These are phyloP conservation scores for Lachnellula cervina DNA, from an alignment of 2,329 filamentous ascomycete genomes.

Conservation along the genomic window DNA sequence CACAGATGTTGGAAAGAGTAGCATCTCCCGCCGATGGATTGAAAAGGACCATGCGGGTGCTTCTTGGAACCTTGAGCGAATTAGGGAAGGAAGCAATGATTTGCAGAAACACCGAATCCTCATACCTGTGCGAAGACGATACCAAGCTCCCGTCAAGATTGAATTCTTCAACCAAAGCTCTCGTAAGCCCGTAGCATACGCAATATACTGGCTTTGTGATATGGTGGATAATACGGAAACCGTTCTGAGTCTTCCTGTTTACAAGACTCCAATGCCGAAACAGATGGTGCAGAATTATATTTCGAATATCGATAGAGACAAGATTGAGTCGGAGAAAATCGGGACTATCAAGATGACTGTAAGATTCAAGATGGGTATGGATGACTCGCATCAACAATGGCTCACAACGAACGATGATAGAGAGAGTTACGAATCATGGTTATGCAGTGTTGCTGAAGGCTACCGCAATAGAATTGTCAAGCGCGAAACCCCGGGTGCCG, in stretches of 20 bases:
- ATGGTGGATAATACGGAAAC: slow-evolving; percentile 16
- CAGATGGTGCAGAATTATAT: slow-evolving; percentile 17
- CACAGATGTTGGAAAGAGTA: slow-evolving; percentile 15
- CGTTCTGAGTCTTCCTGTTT: slow-evolving; percentile 9
- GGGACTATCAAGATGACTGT: slow-evolving; percentile 11
- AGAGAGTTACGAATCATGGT: slow-evolving; percentile 16
- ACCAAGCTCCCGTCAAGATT: slow-evolving; percentile 15
- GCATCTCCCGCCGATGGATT: slow-evolving; percentile 12
- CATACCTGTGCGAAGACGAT: slow-evolving; percentile 13
- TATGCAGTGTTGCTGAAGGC: slow-evolving; percentile 16
- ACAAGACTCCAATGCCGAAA: slow-evolving; percentile 14
- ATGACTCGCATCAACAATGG: slow-evolving; percentile 16
- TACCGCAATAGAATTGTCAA: slow-evolving; percentile 16
- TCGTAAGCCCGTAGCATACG: slow-evolving; percentile 12
- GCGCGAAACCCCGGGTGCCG: slow-evolving; percentile 9
- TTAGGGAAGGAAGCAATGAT: slow-evolving; percentile 8
- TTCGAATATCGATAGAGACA: slow-evolving; percentile 7
- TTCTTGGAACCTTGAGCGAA: slow-evolving; percentile 10
- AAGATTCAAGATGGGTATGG: slow-evolving; percentile 20
- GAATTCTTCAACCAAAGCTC: slow-evolving; percentile 15
- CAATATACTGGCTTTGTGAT: slow-evolving; percentile 17
- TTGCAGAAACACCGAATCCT: slow-evolving; percentile 15
- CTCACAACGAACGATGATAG: slow-evolving; percentile 16
- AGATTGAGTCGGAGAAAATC: slow-evolving; percentile 11
- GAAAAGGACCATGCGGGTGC: slow-evolving; percentile 5